Evolutionary conservation across 148 eudicot genomes (phyloP).

Genomic region (Amaranthus hypochondriacus): DNA sequence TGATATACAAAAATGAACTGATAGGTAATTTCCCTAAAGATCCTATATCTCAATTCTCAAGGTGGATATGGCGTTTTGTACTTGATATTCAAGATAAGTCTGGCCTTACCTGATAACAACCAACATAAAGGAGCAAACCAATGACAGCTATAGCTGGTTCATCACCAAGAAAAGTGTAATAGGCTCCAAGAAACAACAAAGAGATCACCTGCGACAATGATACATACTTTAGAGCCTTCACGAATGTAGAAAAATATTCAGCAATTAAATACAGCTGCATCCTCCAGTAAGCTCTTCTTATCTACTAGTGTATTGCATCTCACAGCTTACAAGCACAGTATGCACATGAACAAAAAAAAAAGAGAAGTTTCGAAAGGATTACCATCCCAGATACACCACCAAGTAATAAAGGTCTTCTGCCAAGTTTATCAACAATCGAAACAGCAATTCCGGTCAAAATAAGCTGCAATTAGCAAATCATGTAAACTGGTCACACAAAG

Average conservation of each 20-base stretch:
- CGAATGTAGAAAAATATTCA: background rate
- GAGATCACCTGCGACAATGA: constrained; percentile 58
- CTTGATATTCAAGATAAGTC: background rate
- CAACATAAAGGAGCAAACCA: constrained; percentile 79
- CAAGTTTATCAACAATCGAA: constrained; percentile 73
- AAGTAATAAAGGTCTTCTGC: constrained; percentile 94
- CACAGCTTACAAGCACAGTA: background rate
- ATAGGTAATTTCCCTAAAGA: background rate
- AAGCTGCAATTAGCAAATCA: constrained; percentile 41
- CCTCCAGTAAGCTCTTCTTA: background rate
- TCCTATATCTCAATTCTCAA: background rate
- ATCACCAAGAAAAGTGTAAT: constrained; percentile 76
- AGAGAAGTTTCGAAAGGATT: constrained; percentile 10
- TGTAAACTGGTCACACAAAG: background rate
- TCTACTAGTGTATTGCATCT: background rate
- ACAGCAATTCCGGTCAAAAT: constrained; percentile 88
- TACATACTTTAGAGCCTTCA: background rate
- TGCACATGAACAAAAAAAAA: background rate
- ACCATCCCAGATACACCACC: constrained; percentile 97
- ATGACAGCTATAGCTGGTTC: constrained; percentile 77
- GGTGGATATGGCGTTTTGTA: background rate
- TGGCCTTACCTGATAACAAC: constrained; percentile 83
- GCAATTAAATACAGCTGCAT: background rate
- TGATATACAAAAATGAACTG: background rate
- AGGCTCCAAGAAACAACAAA: constrained; percentile 76